Evolutionary conservation across 108 stramenopile genomes (phyloP).

Genomic region (Nitzschia sp.): DNA sequence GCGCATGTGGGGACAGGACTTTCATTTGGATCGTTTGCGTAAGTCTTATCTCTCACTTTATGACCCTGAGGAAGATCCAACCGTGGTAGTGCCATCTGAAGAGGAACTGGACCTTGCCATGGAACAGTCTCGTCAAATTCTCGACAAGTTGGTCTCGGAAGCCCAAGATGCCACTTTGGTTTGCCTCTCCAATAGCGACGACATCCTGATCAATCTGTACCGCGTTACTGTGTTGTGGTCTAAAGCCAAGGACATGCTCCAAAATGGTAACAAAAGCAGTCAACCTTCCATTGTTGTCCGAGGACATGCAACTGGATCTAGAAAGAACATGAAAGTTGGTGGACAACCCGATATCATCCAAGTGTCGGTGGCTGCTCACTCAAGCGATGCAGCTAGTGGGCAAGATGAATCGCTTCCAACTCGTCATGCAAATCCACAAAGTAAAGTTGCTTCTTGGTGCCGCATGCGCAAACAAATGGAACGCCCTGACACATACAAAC

Average conservation of each 20-base stretch:
- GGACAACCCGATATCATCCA: constrained; percentile 41
- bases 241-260: neutral
- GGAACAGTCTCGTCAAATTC: constrained; percentile 15
- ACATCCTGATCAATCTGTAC: constrained; percentile 26
- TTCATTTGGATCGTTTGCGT: constrained; percentile 58
- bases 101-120: constrained; percentile 15
- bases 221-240: constrained; percentile 42
- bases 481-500: constrained; percentile 32
- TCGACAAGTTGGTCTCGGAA: constrained; percentile 12
- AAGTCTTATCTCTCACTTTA: constrained; percentile 30
- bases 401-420: constrained; percentile 23
- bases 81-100: neutral
- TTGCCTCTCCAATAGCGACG: neutral
- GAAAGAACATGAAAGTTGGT: constrained; percentile 2
- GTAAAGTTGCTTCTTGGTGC: constrained; percentile 84
- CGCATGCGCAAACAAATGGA: constrained; percentile 39
- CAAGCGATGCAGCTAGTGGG: neutral
- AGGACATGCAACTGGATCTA: constrained; percentile 34
- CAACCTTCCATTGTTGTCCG: constrained; percentile 32
- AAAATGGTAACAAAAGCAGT: neutral
- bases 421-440: constrained; percentile 33
- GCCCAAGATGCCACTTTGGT: constrained; percentile 3
- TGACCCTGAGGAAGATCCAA: neutral
- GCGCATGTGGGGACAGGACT: constrained; percentile 65
- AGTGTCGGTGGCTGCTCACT: constrained; percentile 50